Conservation (phyloP, 129 eudicot species). For the Mikania micrantha region DNA sequence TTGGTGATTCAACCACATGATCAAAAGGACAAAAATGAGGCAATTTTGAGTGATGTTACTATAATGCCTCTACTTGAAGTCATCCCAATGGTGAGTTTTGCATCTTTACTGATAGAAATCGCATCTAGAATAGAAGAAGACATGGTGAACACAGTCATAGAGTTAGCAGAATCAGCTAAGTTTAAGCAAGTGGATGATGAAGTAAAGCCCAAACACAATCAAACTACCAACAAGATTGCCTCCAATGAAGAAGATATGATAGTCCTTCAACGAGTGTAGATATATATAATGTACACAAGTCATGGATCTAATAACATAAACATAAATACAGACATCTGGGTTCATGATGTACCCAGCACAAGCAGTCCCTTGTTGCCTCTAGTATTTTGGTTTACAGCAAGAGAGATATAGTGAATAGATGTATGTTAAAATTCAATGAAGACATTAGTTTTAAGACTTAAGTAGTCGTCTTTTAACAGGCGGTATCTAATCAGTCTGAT, state of each 20-base stretch:
- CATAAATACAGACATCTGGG: background rate
- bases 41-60: background rate
- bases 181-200: slow-evolving; percentile 24
- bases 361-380: background rate
- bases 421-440: background rate
- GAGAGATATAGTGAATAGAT: background rate
- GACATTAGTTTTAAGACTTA: too few relatives aligned
- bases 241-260: background rate
- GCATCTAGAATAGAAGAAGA: slow-evolving; percentile 31
- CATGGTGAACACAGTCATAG: slow-evolving; percentile 38
- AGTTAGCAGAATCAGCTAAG: slow-evolving; percentile 33
- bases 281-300: background rate
- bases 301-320: background rate
- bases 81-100: slow-evolving; percentile 38
- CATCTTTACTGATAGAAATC: slow-evolving; percentile 40
- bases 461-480: too few relatives aligned
- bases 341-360: background rate
- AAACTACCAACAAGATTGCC: background rate
- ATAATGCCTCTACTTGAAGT: slow-evolving; percentile 4
- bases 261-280: background rate
- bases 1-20: slow-evolving; percentile 1
- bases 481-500: too few relatives aligned
- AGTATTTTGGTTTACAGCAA: background rate
- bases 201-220: slow-evolving; percentile 9
- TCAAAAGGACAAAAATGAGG: background rate